phyloP scores from a whole-genome alignment of 768 basidiomycete genomes.

The Leccinum aurantiacum region DNA sequence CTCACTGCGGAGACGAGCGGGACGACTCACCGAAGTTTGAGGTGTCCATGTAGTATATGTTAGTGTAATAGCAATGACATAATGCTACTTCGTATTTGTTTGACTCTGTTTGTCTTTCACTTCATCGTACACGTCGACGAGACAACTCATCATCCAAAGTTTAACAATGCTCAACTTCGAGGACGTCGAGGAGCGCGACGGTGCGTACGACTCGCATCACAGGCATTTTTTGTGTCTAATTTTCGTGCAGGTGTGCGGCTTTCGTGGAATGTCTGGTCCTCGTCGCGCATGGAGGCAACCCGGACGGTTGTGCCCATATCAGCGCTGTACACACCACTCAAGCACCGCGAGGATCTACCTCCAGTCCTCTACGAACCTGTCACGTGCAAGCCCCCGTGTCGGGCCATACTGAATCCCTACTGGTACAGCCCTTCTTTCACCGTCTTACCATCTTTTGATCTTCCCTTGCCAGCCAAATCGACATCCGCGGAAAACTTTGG shows the following conservation, averaged over 20 bases:
- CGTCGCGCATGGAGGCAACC: slow-evolving; percentile 96
- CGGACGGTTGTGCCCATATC: slow-evolving; percentile 97
- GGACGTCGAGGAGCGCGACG: slow-evolving; percentile 96
- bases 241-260: slow-evolving; percentile 75
- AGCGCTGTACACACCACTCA: slow-evolving; percentile 95
- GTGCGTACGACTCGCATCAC: slow-evolving; percentile 41
- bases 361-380: slow-evolving; percentile 98
- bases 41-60: not conserved
- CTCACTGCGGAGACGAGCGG: not conserved
- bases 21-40: not conserved
- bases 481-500: slow-evolving; percentile 98
- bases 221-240: not conserved
- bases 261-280: slow-evolving; percentile 99
- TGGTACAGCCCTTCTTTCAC: slow-evolving; percentile 55
- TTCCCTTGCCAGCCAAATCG: slow-evolving; percentile 76
- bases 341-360: slow-evolving; percentile 89
- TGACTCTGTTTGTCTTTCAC: slow-evolving; percentile 21
- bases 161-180: slow-evolving; percentile 79
- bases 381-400: slow-evolving; percentile 96
- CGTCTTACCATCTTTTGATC: not conserved
- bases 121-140: slow-evolving; percentile 28
- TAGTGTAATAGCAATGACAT: not conserved
- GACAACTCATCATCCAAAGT: slow-evolving; percentile 17
- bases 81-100: slow-evolving; percentile 12
- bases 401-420: slow-evolving; percentile 96